phyloP scores from a whole-genome alignment of 2,329 filamentous ascomycete genomes.

The Diaporthe humulicola region DNA sequence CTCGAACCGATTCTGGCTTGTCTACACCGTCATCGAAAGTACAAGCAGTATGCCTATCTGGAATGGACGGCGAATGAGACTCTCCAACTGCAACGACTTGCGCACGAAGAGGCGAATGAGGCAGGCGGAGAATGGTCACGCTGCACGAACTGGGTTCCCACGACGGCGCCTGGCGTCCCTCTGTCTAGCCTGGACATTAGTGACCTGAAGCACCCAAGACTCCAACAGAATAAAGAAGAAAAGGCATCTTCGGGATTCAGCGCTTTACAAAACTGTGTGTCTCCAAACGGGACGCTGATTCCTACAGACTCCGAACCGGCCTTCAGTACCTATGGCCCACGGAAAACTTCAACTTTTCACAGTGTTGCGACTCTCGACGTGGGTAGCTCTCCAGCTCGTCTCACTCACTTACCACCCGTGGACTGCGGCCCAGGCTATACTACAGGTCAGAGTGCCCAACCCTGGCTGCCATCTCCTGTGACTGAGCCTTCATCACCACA shows the following conservation, averaged over 20 bases:
- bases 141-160: constrained; percentile 8
- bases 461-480: background rate
- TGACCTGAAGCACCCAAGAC: constrained; percentile 10
- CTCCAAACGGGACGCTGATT: background rate
- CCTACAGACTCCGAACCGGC: background rate
- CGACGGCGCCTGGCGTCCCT: background rate
- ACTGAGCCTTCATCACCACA: background rate
- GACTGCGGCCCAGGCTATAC: background rate
- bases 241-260: background rate
- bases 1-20: constrained; percentile 37
- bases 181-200: constrained; percentile 1
- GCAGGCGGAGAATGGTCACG: background rate
- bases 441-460: background rate
- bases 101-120: constrained; percentile 43
- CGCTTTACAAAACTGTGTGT: background rate
- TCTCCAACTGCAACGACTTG: constrained; percentile 46
- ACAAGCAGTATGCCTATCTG: constrained; percentile 41
- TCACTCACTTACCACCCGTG: background rate
- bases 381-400: background rate
- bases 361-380: background rate
- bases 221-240: background rate
- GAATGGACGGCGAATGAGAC: constrained; percentile 45
- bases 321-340: background rate
- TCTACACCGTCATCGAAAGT: constrained; percentile 35
- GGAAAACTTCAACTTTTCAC: background rate